These are phyloP conservation scores for Penicillium verhagenii DNA, from an alignment of 495 filamentous ascomycete genomes.

Conservation along the genomic window DNA sequence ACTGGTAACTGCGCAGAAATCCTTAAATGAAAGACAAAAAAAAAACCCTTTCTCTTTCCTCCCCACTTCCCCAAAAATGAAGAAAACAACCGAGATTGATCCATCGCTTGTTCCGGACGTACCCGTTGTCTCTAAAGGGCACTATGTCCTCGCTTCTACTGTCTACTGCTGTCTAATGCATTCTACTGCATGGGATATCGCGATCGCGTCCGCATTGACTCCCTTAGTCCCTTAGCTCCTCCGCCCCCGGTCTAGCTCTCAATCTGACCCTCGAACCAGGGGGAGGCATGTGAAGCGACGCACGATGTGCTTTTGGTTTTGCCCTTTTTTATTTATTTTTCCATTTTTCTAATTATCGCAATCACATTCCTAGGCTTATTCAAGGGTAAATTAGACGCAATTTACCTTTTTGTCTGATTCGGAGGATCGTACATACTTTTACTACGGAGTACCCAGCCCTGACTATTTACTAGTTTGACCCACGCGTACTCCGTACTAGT, in stretches of 20 bases:
- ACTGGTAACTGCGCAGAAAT: background rate
- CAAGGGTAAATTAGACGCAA: background rate
- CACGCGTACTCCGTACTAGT: background rate
- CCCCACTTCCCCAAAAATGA: background rate
- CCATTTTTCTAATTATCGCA: background rate
- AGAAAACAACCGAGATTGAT: conserved; percentile 1
- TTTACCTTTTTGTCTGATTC: background rate
- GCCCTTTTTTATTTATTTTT: background rate
- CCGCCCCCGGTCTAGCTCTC: conserved; percentile 5
- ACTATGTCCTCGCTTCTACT: conserved; percentile 1
- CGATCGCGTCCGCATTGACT: conserved; percentile 7
- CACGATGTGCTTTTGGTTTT: background rate
- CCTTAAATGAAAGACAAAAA: no score
- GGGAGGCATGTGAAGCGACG: background rate
- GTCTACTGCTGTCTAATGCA: background rate
- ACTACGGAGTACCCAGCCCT: background rate
- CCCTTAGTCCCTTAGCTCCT: background rate
- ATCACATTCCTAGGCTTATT: background rate
- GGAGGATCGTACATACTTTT: background rate
- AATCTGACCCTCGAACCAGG: background rate
- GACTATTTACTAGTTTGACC: background rate
- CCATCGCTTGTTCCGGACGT: background rate
- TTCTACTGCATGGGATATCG: conserved; percentile 1
- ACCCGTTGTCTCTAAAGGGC: background rate
- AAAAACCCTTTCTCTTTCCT: background rate